phyloP scores from a whole-genome alignment of 73 alveolate species.

The Paramecium tetraurelia region DNA sequence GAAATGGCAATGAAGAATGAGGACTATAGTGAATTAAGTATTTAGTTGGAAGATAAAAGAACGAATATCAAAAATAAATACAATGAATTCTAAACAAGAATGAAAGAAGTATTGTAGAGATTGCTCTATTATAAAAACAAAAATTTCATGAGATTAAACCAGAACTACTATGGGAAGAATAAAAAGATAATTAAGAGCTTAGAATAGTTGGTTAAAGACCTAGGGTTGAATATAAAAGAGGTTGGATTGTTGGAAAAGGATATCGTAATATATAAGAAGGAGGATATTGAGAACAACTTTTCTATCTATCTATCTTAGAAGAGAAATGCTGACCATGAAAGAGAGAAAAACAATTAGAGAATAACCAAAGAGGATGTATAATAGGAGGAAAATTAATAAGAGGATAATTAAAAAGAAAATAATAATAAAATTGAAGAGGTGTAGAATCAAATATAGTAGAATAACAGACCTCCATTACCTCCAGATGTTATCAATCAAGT shows the following conservation, averaged over 20 bases:
- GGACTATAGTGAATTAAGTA: not conserved
- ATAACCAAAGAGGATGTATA: not conserved
- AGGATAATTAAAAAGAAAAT: not conserved
- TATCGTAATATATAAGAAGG: not conserved
- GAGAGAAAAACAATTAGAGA: not conserved
- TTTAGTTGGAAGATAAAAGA: not conserved
- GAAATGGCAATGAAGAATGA: not conserved
- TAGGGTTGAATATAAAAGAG: not conserved
- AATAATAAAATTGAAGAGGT: not conserved
- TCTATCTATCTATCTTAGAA: not conserved
- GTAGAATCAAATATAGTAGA: not conserved
- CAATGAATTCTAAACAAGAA: not conserved
- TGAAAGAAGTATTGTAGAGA: not conserved
- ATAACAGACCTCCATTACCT: not conserved
- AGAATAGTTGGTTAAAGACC: not conserved
- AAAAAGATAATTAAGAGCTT: not conserved
- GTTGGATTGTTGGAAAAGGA: not conserved
- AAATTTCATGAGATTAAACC: not conserved
- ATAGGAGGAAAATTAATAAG: not conserved
- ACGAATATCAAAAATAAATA: not conserved
- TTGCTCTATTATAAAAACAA: not conserved
- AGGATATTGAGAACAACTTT: not conserved
- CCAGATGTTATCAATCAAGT: conserved; percentile 4
- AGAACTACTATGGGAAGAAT: not conserved
- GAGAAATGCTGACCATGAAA: not conserved